Percentiles rank a stretch among this genome's conserved stretches.
Evolutionary conservation across 257 asterid genomes (phyloP).

Genomic region (Pogostemon cablin): DNA sequence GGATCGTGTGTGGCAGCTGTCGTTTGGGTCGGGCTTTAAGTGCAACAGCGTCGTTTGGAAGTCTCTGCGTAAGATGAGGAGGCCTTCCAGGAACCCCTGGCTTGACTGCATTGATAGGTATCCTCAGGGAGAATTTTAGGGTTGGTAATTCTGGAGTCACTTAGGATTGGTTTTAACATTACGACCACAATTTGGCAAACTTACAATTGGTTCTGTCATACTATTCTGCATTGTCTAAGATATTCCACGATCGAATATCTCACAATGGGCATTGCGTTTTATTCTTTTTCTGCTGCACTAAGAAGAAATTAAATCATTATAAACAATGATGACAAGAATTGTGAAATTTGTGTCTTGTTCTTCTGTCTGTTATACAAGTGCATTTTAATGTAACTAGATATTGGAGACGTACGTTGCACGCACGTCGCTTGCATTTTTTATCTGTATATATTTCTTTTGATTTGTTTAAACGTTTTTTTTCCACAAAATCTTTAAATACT

Average conservation of each 20-base stretch:
- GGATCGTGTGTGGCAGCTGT: slow-evolving; percentile 86
- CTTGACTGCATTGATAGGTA: slow-evolving; percentile 61
- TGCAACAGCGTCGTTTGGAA: slow-evolving; percentile 94
- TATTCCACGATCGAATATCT: slow-evolving; percentile 19
- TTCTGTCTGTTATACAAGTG: slow-evolving; percentile 14
- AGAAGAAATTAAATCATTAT: slow-evolving; percentile 17
- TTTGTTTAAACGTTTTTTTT: no score
- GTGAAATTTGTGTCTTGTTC: background rate
- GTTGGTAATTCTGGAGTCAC: background rate
- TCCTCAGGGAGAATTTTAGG: slow-evolving; percentile 42
- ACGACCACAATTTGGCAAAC: background rate
- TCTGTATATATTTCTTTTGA: no score
- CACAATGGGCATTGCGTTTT: background rate
- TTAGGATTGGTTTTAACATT: background rate
- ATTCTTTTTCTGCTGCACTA: background rate
- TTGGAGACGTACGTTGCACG: no score
- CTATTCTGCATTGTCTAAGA: slow-evolving; percentile 1
- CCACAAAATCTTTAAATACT: no score
- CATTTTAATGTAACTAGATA: background rate
- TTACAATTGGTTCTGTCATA: background rate
- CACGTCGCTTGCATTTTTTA: no score
- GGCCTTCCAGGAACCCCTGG: slow-evolving; percentile 69
- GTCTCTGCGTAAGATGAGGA: slow-evolving; percentile 51
- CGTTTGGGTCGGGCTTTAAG: slow-evolving; percentile 96
- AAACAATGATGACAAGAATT: slow-evolving; percentile 22